Percentiles rank a stretch among this genome's conserved stretches.
Conservation (phyloP, 2,329 filamentous ascomycete species). For the Beauveria scarabaeidicola region DNA sequence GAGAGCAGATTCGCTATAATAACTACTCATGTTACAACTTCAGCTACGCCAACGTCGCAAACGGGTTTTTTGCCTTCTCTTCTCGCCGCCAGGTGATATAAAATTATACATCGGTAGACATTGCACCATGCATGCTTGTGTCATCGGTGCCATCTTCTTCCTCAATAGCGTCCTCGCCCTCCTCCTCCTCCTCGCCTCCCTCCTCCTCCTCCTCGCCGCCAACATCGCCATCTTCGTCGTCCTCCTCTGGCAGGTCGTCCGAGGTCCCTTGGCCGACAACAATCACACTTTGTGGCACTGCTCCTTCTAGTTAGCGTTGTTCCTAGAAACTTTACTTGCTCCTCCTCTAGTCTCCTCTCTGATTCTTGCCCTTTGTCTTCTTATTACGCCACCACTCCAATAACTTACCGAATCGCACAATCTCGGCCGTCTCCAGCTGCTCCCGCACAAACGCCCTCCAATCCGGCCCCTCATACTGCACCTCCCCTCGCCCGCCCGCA, state of each 20-base stretch:
- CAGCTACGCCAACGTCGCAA: too few species aligned
- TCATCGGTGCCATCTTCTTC: not conserved
- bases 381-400: not conserved
- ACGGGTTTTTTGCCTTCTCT: too few species aligned
- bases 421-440: conserved; percentile 13
- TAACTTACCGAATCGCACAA: not conserved
- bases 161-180: not conserved
- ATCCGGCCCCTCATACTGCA: conserved; percentile 27
- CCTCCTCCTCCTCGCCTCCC: not conserved
- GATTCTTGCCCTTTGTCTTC: not conserved
- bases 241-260: not conserved
- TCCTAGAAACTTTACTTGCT: not conserved
- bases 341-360: not conserved
- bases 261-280: not conserved
- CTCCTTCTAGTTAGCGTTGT: not conserved
- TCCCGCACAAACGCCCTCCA: conserved; percentile 26
- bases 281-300: not conserved
- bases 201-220: not conserved
- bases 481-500: not conserved
- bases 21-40: too few species aligned
- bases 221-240: not conserved
- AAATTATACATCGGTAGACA: not conserved
- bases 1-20: too few species aligned
- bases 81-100: too few species aligned
- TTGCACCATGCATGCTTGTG: not conserved